Evolutionary conservation across 1,139 yeast genomes (phyloP), one percentile per base, ranked within the genome.

Genomic region (Pichia sp.): DNA sequence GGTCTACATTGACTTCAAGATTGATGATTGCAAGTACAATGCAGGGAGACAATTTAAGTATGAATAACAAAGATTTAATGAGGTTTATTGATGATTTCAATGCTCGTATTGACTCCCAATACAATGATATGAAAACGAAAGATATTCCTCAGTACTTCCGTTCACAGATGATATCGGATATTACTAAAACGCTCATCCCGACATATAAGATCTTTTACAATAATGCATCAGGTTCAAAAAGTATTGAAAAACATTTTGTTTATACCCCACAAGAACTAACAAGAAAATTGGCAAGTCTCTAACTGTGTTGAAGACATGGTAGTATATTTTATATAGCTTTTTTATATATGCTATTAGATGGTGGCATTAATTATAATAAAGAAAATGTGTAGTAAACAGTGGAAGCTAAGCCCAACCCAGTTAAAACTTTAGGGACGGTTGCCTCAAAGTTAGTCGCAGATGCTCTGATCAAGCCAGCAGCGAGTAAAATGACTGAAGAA

Each of bases 41-140:
- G 29, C 73, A 73, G 35, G 70, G 73, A 42, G 66, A 70, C 5
- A 41, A 44, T 32, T 37, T 47, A 11, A 71, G 69, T 47, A 48
- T 58, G 54, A 51, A 53, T 4, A 44, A 79, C 4, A 73, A 77
- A 34, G 90, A 88, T 58, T 95, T 90, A 53, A 79, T 80, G 51
- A 97, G 88, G 44, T 78, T 75, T 46, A 79, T 90, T 48, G 94
- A 92, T 59, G 97, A 92, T 49, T 80, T 86, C 58, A 90, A 88
- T 68, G 77, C 75, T 53, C 77, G 70, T 46, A 90, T 92, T 66
- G 90, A 92, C 57, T 79, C 79, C n/a, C 32, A 44, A 10, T 44
- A 48, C 35, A 10, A 23, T 2, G 29, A 27, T 26, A 45, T 47
- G 11, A 38, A 33, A 10, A 36, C 36, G 2, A 35, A 35, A 10